Conservation (phyloP, 2,329 filamentous ascomycete species). For the Exophiala aquamarina region DNA sequence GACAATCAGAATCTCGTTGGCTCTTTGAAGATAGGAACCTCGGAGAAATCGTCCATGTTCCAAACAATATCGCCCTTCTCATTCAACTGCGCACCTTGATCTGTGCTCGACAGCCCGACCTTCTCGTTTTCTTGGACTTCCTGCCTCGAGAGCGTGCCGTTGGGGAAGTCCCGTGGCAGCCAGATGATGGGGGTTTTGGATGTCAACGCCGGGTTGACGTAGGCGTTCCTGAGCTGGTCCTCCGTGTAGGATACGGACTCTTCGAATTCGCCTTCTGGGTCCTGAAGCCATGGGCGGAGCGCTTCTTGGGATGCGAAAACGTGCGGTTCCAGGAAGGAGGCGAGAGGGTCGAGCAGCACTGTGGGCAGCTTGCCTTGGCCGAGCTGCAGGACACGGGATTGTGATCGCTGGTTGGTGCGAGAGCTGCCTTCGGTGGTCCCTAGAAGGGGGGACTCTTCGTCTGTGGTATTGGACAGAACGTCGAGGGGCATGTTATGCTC, state of each 20-base stretch:
- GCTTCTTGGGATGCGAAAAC: conserved; percentile 24
- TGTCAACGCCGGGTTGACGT: conserved; percentile 69
- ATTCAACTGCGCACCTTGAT: conserved; percentile 69
- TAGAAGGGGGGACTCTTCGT: conserved; percentile 30
- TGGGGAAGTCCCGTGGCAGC: conserved; percentile 72
- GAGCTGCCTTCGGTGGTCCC: not conserved
- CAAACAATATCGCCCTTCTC: conserved; percentile 66
- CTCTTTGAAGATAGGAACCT: conserved; percentile 29
- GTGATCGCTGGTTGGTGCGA: conserved; percentile 1
- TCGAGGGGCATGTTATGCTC: conserved; percentile 72
- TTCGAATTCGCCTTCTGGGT: conserved; percentile 57
- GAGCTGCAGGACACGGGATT: conserved; percentile 14
- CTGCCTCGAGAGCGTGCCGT: conserved; percentile 65
- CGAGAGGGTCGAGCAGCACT: conserved; percentile 71
- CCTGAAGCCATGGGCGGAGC: conserved; percentile 28
- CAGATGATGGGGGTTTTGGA: conserved; percentile 68
- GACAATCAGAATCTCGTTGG: conserved; percentile 18
- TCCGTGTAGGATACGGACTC: conserved; percentile 72
- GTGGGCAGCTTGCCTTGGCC: conserved; percentile 16
- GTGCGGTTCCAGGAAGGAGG: conserved; percentile 55
- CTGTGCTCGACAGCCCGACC: conserved; percentile 68
- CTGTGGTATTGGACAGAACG: conserved; percentile 34
- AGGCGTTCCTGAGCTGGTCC: conserved; percentile 65
- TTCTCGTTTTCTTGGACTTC: conserved; percentile 82
- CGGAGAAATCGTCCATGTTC: conserved; percentile 50